Conservation (phyloP, 441 rosid species). For the Populus trichocarpa region DNA sequence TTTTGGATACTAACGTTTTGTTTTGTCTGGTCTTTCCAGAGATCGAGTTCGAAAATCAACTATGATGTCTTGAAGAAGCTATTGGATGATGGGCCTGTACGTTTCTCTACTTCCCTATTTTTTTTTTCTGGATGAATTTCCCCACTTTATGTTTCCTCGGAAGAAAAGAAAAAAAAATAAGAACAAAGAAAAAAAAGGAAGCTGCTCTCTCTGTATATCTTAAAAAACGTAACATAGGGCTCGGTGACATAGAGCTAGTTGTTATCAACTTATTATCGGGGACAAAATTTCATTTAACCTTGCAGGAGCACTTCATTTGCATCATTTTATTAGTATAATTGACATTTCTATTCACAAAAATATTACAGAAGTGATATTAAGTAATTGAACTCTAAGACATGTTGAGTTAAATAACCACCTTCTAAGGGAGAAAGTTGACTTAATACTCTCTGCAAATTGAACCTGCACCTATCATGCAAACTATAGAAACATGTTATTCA, state of each 20-base stretch:
- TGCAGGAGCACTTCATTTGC: neutral
- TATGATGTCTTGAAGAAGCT: neutral
- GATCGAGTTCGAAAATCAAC: constrained; percentile 2
- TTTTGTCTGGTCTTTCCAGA: neutral
- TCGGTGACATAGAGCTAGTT: neutral
- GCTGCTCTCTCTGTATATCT: neutral
- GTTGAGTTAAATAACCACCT: neutral
- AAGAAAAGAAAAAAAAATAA: too few relatives aligned
- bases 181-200: neutral
- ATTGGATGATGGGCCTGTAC: neutral
- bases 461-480: neutral
- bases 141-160: neutral
- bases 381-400: neutral
- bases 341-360: neutral
- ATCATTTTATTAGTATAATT: too few relatives aligned
- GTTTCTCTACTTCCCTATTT: neutral
- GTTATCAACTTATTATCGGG: neutral
- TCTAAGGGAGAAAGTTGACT: neutral
- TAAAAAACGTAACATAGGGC: neutral
- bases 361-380: neutral
- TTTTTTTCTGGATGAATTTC: neutral
- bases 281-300: neutral
- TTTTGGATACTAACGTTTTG: neutral
- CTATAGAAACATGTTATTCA: neutral
- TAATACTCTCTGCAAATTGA: neutral